Base-by-base conservation (phyloP, 306 rosid genomes). In the Cicer bijugum region DNA sequence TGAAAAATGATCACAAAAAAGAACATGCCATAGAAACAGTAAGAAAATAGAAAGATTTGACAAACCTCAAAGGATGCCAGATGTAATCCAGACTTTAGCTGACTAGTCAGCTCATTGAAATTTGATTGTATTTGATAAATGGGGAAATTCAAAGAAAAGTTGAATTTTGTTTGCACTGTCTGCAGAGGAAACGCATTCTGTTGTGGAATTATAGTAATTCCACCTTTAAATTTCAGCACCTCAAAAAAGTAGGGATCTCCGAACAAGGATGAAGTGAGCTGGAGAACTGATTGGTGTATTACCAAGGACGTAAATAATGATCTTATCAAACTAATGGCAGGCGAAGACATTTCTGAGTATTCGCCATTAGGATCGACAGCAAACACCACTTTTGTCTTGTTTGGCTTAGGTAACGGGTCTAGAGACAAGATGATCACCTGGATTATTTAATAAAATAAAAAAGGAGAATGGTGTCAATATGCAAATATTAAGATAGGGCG, bases 141-240 rank as follows among this genome's bases (percentile, higher is more conserved):
- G 62, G 97, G 87, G 84, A 84, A 86, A 84, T 88, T 92, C 84
- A 92, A 78, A 9, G 89, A 86, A 79, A 92, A 92, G 82, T 83
- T 90, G 85, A 90, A 92, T 60, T 14, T 67, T 47, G 85, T 64
- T 82, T 88, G 90, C 85, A 65, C 85, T 76, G 67, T 80, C 83
- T 92, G 97, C 78, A 92, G 82, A 80, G 83, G 97, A 83, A 92
- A 92, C 8, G 83, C 97, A 40, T 55, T 85, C 84, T 92, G 94
- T 12, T 63, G 77, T 35, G 91, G 96, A 80, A 83, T 80, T 75
- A 92, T 80, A 6, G 92, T 90, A 79, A 92, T 88, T 83, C 96
- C 97, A 67, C 92, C 96, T 8, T 84, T 87, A 68, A 88, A 88
- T 90, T 86, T 89, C 69, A 90, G 87, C 84, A 92, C 97, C 85